Conservation (phyloP, 139 green algal genomes). For the Ettlia oleoabundans region DNA sequence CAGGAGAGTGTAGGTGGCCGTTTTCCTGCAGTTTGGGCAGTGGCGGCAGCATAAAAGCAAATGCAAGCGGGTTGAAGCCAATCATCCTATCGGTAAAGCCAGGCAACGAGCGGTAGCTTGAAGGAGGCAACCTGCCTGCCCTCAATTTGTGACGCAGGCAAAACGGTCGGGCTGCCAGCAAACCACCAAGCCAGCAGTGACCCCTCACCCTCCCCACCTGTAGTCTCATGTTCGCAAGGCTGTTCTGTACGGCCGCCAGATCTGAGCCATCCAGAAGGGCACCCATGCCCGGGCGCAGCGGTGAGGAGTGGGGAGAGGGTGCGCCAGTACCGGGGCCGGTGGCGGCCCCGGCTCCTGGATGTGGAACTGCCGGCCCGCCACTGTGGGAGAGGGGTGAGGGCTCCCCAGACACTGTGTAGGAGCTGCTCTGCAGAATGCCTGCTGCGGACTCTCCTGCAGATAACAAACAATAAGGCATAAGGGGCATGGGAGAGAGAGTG, state of each 20-base stretch:
- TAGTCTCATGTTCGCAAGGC: slow-evolving; percentile 52
- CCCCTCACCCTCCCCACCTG: neutral
- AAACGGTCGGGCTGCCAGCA: too few relatives aligned
- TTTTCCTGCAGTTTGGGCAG: slow-evolving; percentile 33
- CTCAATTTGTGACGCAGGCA: too few relatives aligned
- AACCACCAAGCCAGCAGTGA: too few relatives aligned
- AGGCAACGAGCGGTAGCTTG: too few relatives aligned
- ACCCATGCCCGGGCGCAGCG: slow-evolving; percentile 33
- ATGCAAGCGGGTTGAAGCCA: too few relatives aligned
- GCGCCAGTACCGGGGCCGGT: too few relatives aligned
- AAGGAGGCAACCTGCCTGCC: too few relatives aligned
- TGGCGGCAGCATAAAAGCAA: too few relatives aligned
- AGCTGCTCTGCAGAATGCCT: slow-evolving; percentile 30
- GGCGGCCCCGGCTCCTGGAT: neutral
- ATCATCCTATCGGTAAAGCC: too few relatives aligned
- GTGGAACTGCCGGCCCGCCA: neutral
- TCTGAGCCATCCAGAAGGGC: slow-evolving; percentile 25
- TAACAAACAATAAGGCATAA: neutral
- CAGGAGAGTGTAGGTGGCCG: slow-evolving; percentile 12
- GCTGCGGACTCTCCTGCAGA: slow-evolving; percentile 21
- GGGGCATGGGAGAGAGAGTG: neutral
- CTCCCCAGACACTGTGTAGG: slow-evolving; percentile 26
- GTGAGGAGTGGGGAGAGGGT: slow-evolving; percentile 32
- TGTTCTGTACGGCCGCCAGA: slow-evolving; percentile 54
- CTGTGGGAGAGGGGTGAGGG: slow-evolving; percentile 13